Conservation (phyloP, 768 basidiomycete species). For the Lactarius tabidus region DNA sequence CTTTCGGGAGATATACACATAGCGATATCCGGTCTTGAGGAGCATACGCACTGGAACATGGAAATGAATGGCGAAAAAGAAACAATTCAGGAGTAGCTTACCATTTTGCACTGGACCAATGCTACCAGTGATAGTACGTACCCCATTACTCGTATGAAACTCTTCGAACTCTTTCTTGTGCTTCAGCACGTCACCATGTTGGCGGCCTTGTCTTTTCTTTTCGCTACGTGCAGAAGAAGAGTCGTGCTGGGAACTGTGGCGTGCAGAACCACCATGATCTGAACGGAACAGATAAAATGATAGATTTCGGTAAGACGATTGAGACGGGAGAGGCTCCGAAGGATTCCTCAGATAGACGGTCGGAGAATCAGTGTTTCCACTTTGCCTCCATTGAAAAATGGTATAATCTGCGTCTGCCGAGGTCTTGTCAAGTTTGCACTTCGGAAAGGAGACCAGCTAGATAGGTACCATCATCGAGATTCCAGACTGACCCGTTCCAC, state of each 20-base stretch:
- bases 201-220: slow-evolving; percentile 27
- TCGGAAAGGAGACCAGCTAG: neutral
- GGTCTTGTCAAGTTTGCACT: slow-evolving; percentile 4
- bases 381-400: slow-evolving; percentile 77
- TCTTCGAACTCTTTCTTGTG: slow-evolving; percentile 75
- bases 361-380: slow-evolving; percentile 36
- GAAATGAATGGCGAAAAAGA: slow-evolving; percentile 1
- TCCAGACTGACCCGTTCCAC: slow-evolving; percentile 75
- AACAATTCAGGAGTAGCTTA: slow-evolving; percentile 33
- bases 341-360: slow-evolving; percentile 66
- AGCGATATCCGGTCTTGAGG: slow-evolving; percentile 83
- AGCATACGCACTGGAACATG: slow-evolving; percentile 76
- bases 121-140: slow-evolving; percentile 84
- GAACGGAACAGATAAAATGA: slow-evolving; percentile 66
- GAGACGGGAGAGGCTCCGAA: slow-evolving; percentile 49
- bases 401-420: slow-evolving; percentile 75
- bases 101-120: slow-evolving; percentile 90
- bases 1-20: slow-evolving; percentile 93
- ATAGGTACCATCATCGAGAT: slow-evolving; percentile 76
- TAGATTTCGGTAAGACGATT: slow-evolving; percentile 63
- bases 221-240: slow-evolving; percentile 33
- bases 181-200: slow-evolving; percentile 50
- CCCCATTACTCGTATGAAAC: slow-evolving; percentile 90
- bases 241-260: slow-evolving; percentile 28
- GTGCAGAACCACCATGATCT: slow-evolving; percentile 8